Base-by-base conservation (phyloP, 2,329 filamentous ascomycete genomes). In the Talaromyces verruculosus region DNA sequence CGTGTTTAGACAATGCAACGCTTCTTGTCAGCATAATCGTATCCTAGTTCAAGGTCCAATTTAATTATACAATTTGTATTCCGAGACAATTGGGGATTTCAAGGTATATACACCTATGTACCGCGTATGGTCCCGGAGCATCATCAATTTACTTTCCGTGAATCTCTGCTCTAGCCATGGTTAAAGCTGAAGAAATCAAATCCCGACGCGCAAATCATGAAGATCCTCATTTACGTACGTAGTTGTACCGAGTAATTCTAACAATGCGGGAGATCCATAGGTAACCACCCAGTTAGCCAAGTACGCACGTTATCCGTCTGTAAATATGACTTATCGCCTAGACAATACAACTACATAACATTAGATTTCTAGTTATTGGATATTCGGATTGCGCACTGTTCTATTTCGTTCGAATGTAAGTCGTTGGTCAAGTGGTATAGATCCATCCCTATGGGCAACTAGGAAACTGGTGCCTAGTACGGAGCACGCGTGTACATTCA, bases 1-100 rank as follows among this genome's bases (percentile, higher is more conserved):
- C 25, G 25, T 30, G 57, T 41, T 60, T 60, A 41, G 22, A 43
- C 30, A 43, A 45, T 60, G 57, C 57, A 60, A 60, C 57, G 39
- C 28, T 60, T 60, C 35, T 7, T 30, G 39, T 60, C 57, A 60
- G 39, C 57, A 30, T 60, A 33, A 19, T 33, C 25, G 13, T 60
- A 45, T 45, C 15, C 11, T 15, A 1, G 22, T 7, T n/a, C 57
- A 19, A 17, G 25, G 30, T 35, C 3, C 30, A 55, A 55, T 13
- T 22, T 22, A 13, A 35, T 19, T 22, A 37, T 55, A 35, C n/a
- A 55, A 22, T 35, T 37, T 19, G n/a, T 5, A 37, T 37, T 19
- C 19, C 30, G 30, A 55, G 17, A 35, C 8, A 55, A 11, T 35
- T 37, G 8, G 28, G 7, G 35, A 19, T 19, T 11, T 13, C 47